Conservation (phyloP, 805 yeast species). For the Starmerella kuoi region DNA sequence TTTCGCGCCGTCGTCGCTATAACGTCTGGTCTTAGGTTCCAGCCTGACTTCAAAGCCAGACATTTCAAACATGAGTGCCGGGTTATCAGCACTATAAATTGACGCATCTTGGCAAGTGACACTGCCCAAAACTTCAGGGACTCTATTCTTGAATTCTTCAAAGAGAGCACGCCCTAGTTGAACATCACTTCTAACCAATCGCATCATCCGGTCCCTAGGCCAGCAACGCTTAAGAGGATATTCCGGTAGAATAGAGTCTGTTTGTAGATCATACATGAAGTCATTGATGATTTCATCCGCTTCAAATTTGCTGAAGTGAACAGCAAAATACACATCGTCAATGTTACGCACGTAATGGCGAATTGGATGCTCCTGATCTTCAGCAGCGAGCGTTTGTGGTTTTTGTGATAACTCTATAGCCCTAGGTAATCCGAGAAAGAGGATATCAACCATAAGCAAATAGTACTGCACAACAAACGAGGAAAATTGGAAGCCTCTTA, state of each 20-base stretch:
- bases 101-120: slow-evolving; percentile 78
- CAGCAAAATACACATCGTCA: slow-evolving; percentile 69
- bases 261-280: slow-evolving; percentile 25
- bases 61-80: slow-evolving; percentile 78
- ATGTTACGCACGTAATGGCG: slow-evolving; percentile 69
- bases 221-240: slow-evolving; percentile 44
- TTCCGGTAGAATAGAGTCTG: background rate
- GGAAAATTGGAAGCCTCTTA: slow-evolving; percentile 82
- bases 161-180: slow-evolving; percentile 82
- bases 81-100: slow-evolving; percentile 81
- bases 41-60: slow-evolving; percentile 92
- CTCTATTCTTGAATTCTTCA: slow-evolving; percentile 74
- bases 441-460: slow-evolving; percentile 71
- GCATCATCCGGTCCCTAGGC: slow-evolving; percentile 90
- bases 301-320: slow-evolving; percentile 62
- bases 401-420: slow-evolving; percentile 77
- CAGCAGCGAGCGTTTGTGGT: slow-evolving; percentile 51
- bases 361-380: slow-evolving; percentile 49
- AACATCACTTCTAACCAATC: slow-evolving; percentile 79
- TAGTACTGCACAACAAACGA: slow-evolving; percentile 84
- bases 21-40: slow-evolving; percentile 53
- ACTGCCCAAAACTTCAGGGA: slow-evolving; percentile 63
- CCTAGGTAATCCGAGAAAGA: slow-evolving; percentile 72
- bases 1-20: background rate
- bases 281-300: slow-evolving; percentile 65